These are phyloP conservation scores for Lanmaoa rubissima DNA, from an alignment of 768 basidiomycete genomes.

Conservation along the genomic window DNA sequence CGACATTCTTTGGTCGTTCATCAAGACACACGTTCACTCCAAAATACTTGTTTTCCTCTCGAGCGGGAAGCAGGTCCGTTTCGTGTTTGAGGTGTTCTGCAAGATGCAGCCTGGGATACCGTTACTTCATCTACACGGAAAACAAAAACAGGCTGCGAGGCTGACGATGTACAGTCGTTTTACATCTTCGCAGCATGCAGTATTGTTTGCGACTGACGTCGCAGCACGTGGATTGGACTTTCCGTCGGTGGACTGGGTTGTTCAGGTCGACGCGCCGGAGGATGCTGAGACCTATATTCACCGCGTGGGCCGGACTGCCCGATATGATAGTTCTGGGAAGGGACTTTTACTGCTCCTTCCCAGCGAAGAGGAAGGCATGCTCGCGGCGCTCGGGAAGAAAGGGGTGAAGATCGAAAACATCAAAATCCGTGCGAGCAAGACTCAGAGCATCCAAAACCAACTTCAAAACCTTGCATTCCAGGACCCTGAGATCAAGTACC, in stretches of 20 bases:
- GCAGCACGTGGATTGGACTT: slow-evolving; percentile 97
- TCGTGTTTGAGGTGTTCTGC: slow-evolving; percentile 93
- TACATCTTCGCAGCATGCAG: slow-evolving; percentile 74
- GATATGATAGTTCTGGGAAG: slow-evolving; percentile 90
- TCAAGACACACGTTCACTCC: slow-evolving; percentile 87
- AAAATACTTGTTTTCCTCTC: slow-evolving; percentile 95
- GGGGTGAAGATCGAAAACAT: slow-evolving; percentile 71
- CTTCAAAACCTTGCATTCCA: slow-evolving; percentile 92
- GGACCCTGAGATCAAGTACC: slow-evolving; percentile 95
- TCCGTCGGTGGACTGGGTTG: slow-evolving; percentile 94
- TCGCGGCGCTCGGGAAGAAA: slow-evolving; percentile 65
- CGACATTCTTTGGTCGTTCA: slow-evolving; percentile 89
- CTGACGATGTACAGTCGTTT: slow-evolving; percentile 83
- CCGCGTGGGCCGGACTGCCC: slow-evolving; percentile 91
- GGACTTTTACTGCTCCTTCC: slow-evolving; percentile 80
- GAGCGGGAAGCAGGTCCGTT: slow-evolving; percentile 95
- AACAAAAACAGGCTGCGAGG: slow-evolving; percentile 92
- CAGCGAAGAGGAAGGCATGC: slow-evolving; percentile 93
- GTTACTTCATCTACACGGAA: slow-evolving; percentile 92
- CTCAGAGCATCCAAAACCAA: slow-evolving; percentile 79
- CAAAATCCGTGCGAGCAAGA: slow-evolving; percentile 87
- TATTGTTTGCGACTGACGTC: slow-evolving; percentile 94
- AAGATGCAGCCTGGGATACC: slow-evolving; percentile 93
- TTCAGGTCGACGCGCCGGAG: slow-evolving; percentile 95
- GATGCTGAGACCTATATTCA: slow-evolving; percentile 98